These are phyloP conservation scores for Pseudophaeomoniella oleicola DNA, from an alignment of 2,329 filamentous ascomycete genomes.

Conservation along the genomic window DNA sequence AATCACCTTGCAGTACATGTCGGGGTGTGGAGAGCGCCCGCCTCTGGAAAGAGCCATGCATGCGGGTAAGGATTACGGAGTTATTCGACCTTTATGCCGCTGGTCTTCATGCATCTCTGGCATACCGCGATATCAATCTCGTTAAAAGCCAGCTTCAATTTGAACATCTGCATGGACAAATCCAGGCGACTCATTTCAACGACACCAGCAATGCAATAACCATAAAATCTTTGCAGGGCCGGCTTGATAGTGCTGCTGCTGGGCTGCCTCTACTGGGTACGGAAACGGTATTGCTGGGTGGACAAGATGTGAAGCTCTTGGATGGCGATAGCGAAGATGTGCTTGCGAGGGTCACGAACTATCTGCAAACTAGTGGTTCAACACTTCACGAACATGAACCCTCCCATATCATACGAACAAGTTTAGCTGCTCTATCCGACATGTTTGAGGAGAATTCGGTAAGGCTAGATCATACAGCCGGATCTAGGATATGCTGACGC, in stretches of 20 bases:
- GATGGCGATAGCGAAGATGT: slow-evolving; percentile 36
- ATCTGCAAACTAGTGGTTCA: slow-evolving; percentile 33
- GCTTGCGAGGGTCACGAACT: slow-evolving; percentile 36
- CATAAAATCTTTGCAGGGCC: slow-evolving; percentile 26
- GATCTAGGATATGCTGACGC: slow-evolving; percentile 1
- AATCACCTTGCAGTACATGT: slow-evolving; percentile 45
- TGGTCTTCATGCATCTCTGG: slow-evolving; percentile 36
- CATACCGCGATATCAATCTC: slow-evolving; percentile 34
- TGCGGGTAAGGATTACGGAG: slow-evolving; percentile 42
- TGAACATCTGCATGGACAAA: slow-evolving; percentile 32
- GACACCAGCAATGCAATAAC: slow-evolving; percentile 28
- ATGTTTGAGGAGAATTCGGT: slow-evolving; percentile 24
- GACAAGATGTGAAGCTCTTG: slow-evolving; percentile 31
- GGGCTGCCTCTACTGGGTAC: slow-evolving; percentile 19
- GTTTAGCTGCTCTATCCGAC: slow-evolving; percentile 25
- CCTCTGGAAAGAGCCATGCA: slow-evolving; percentile 45
- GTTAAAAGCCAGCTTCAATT: slow-evolving; percentile 34
- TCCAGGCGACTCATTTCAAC: slow-evolving; percentile 43
- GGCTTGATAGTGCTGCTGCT: slow-evolving; percentile 15
- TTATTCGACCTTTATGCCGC: slow-evolving; percentile 44
- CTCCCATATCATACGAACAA: slow-evolving; percentile 36
- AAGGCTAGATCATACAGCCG: slow-evolving; percentile 3
- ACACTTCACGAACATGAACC: slow-evolving; percentile 33
- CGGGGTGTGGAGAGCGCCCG: slow-evolving; percentile 44
- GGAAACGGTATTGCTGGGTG: slow-evolving; percentile 8